Conservation (phyloP, 1,284 basidiomycete genomes). For the Fereydounia khargensis region DNA sequence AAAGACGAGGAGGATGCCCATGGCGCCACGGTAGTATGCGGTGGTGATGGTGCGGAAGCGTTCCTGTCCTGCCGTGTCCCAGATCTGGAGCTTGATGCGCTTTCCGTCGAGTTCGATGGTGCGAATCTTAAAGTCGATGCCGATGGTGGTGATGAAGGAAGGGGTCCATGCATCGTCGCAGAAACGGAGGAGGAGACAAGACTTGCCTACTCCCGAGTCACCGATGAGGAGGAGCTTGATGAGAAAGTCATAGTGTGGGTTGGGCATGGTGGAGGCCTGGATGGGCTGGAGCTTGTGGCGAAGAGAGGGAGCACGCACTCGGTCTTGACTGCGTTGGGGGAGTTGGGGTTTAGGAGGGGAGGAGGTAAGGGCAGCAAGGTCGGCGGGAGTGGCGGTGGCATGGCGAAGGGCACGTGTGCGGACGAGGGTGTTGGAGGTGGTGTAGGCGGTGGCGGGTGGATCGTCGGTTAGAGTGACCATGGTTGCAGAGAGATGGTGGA, state of each 20-base stretch:
- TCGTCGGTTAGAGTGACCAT: too few species aligned
- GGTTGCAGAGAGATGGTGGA: too few species aligned
- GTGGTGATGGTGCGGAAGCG: conserved; percentile 99
- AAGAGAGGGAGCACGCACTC: conserved; percentile 5
- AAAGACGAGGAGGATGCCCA: conserved; percentile 98
- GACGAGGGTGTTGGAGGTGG: neutral
- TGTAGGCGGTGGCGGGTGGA: too few species aligned
- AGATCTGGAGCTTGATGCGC: conserved; percentile 96
- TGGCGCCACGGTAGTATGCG: conserved; percentile 99
- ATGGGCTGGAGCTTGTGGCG: neutral
- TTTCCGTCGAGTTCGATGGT: conserved; percentile 95
- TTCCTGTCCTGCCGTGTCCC: conserved; percentile 99
- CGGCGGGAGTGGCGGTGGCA: neutral
- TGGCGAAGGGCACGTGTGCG: neutral
- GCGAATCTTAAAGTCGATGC: conserved; percentile 68
- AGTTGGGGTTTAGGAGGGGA: conserved; percentile 8
- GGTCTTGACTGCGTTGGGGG: conserved; percentile 16
- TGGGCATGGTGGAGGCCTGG: conserved; percentile 39
- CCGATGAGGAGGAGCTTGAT: conserved; percentile 54
- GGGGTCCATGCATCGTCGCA: conserved; percentile 99
- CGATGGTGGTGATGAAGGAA: conserved; percentile 98
- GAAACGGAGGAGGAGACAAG: conserved; percentile 94
- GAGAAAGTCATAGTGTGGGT: conserved; percentile 53
- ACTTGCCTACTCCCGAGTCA: conserved; percentile 75
- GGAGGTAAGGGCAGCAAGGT: neutral